phyloP scores from a whole-genome alignment of 2,329 filamentous ascomycete genomes.

The Stenocarpella maydis region DNA sequence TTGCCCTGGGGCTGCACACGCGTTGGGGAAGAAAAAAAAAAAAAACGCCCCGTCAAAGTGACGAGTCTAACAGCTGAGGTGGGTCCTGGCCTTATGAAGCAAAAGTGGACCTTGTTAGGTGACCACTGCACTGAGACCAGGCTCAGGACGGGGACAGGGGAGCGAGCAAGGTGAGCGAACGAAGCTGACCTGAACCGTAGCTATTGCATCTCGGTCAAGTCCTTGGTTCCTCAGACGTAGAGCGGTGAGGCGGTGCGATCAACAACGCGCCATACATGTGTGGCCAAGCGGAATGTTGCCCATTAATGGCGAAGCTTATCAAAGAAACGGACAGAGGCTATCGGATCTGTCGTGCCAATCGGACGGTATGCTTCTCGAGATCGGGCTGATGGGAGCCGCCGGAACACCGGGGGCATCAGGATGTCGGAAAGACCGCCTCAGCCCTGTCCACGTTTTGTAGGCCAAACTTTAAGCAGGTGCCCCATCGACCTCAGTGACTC shows the following conservation, averaged over 20 bases:
- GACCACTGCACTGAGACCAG: slow-evolving; percentile 25
- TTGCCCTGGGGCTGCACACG: slow-evolving; percentile 1
- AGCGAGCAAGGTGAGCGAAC: slow-evolving; percentile 33
- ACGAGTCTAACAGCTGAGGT: slow-evolving; percentile 30
- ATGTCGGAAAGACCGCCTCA: slow-evolving; percentile 28
- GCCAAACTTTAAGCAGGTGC: slow-evolving; percentile 27
- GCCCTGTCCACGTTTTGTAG: slow-evolving; percentile 34
- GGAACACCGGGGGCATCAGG: slow-evolving; percentile 9
- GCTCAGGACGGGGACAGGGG: slow-evolving; percentile 31
- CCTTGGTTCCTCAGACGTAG: slow-evolving; percentile 25
- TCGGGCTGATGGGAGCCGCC: slow-evolving; percentile 6
- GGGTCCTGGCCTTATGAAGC: slow-evolving; percentile 29
- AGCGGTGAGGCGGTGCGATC: slow-evolving; percentile 31
- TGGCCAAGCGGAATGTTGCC: slow-evolving; percentile 17
- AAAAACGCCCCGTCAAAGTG: slow-evolving; percentile 18
- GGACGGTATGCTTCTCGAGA: slow-evolving; percentile 19
- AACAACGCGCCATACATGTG: slow-evolving; percentile 4
- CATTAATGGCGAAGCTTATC: neutral
- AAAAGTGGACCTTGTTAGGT: slow-evolving; percentile 23
- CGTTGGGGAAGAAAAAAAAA: too few species aligned
- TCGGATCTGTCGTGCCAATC: slow-evolving; percentile 17
- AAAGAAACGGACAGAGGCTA: slow-evolving; percentile 21
- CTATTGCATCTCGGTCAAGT: slow-evolving; percentile 32
- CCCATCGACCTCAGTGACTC: slow-evolving; percentile 11
- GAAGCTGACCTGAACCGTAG: slow-evolving; percentile 34